Base-by-base conservation (phyloP, 345 rosid genomes). In the Eucalyptus cloeziana region DNA sequence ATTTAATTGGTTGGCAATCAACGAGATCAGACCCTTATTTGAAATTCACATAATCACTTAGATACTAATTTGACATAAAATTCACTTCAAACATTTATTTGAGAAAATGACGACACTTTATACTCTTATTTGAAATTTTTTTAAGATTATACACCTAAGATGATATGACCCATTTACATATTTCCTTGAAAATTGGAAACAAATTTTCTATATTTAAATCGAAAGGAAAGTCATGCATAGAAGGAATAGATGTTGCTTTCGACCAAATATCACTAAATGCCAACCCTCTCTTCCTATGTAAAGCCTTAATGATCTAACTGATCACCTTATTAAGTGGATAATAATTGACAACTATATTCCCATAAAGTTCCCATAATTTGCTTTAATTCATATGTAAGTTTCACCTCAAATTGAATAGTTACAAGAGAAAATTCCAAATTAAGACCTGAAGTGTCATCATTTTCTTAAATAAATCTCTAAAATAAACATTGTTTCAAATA, bases 401-500 rank as follows among this genome's bases (percentile, higher is more conserved):
- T 76, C 45, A 37, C 3, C 14, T 71, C 45, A 71, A 71, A 67
- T 67, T 67, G 1, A 31, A 67, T 67, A 67, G 21, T 8, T 31
- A 64, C 3, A 7, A 0, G 1, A 52, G 25, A 52, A 52, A 52
- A 21, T 1, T 52, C 0, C 5, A 52, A 52, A 21, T 52, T 0
- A 52, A 0, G 0, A 3, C 2, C 0, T 21, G 5, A 52, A 52
- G 25, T 52, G 25, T 52, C 2, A 0, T 52, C 3, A 51, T 0
- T 52, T 52, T 52, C 5, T 19, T 52, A 52, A 52, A 52, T 52
- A 52, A 52, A 52, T 0, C 0, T 52, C 10, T 52, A 21, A 52
- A 52, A 52, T 52, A 0, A 1, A 52, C 8, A 52, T 52, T 52
- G 0, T 52, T 52, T 52, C 58, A 52, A 52, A 52, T 52, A 52